Evolutionary conservation across 2,329 filamentous ascomycete species (phyloP), one percentile per base, ranked within the genome.

Genomic region (Arthroderma sp.): DNA sequence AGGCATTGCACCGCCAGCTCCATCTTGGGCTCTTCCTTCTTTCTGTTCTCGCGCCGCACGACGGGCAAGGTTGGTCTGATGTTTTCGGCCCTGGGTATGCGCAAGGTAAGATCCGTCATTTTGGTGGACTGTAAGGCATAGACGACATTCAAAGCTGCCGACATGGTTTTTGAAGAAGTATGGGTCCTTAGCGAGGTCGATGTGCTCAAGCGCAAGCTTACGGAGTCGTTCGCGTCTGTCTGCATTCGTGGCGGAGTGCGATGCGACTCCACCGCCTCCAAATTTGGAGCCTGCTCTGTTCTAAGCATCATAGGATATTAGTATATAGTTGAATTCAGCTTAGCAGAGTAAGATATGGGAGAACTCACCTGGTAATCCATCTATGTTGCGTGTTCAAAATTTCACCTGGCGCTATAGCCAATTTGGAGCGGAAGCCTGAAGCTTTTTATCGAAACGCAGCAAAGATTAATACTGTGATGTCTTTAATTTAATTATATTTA

Each of bases 161-260:
- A 97, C 88, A 74, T 98, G 91, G 79, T 98, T 98, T 74, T 95
- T 95, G 85, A 98, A 98, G 79, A 97, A 96, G 81, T 97, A 98
- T 0, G 93, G 93, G 76, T 98, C 93, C 76, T 96, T 97, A 76
- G 97, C 93, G 62, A 97, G 87, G 77, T 97, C 91, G 79, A 98
- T 98, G 57, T 90, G 94, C 76, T 98, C 93, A 68, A 98, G 88
- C 59, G 93, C 93, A 69, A 98, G 90, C 77, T 96, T 96, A 73
- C 91, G 90, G 39, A 98, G 86, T 62, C 93, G 91, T 74, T 98
- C 93, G 71, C 93, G 88, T 59, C 93, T 89, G 81, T 97, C 93
- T 63, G 93, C 91, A 74, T 97, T 97, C 61, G 90, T 95, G 59
- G 90, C 88, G 67, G 86, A 91, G 68, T 89, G 84, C 4, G 91